These are phyloP conservation scores for Leishmania braziliensis DNA, from an alignment of 208 protist species.

Conservation along the genomic window DNA sequence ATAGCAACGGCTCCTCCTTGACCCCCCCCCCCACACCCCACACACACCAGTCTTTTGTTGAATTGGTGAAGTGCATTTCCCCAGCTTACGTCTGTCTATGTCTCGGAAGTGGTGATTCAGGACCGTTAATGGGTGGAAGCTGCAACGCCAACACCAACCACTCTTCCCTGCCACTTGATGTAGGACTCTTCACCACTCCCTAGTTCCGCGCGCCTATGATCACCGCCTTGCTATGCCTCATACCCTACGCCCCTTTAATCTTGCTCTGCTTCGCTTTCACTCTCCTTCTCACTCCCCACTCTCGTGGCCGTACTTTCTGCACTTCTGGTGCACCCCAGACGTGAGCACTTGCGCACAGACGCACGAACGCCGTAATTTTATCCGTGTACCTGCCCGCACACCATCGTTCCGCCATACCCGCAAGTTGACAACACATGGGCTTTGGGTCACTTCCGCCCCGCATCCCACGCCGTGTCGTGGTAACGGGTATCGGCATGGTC, in stretches of 20 bases:
- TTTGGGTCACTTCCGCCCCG: conserved; percentile 42
- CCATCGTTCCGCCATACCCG: not conserved
- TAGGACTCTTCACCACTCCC: not conserved
- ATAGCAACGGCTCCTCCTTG: not conserved
- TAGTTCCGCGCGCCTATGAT: not conserved
- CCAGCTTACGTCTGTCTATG: not conserved
- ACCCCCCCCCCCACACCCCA: not conserved
- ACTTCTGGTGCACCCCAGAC: not conserved
- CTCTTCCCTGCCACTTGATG: not conserved
- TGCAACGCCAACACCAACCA: not conserved
- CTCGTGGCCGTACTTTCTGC: not conserved
- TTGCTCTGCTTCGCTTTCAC: not conserved
- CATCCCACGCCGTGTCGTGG: conserved; percentile 88
- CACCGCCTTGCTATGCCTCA: not conserved
- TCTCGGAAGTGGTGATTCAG: not conserved
- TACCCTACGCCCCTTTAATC: not conserved
- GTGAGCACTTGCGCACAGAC: not conserved
- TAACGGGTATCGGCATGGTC: conserved; percentile 95
- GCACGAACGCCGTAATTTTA: not conserved
- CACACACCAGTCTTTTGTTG: not conserved
- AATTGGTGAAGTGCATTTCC: not conserved
- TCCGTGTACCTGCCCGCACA: not conserved
- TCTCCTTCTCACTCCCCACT: not conserved
- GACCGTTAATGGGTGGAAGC: not conserved
- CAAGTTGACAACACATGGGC: conserved; percentile 6